Conservation (phyloP, 768 basidiomycete species). For the Termitomyces sp. region DNA sequence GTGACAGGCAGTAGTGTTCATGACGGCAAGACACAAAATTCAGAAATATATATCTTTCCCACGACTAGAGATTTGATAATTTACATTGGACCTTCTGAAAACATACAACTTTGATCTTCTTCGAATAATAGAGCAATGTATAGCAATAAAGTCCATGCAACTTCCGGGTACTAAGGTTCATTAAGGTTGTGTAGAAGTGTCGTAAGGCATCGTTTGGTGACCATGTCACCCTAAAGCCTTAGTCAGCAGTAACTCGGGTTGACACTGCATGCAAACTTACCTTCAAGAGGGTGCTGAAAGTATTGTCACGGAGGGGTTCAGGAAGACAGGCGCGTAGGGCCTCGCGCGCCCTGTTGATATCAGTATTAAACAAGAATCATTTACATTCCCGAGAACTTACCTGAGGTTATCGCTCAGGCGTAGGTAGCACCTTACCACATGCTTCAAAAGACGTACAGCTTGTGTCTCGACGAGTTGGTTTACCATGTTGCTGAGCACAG, state of each 20-base stretch:
- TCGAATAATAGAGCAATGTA: conserved; percentile 13
- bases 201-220: conserved; percentile 91
- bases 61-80: conserved; percentile 6
- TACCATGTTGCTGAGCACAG: conserved; percentile 98
- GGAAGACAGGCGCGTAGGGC: conserved; percentile 93
- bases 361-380: background rate
- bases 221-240: conserved; percentile 79
- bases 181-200: conserved; percentile 86
- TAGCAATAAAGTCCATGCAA: conserved; percentile 14
- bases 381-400: conserved; percentile 35
- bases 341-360: conserved; percentile 73
- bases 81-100: conserved; percentile 7
- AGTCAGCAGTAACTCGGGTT: conserved; percentile 9
- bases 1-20: conserved; percentile 33
- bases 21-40: conserved; percentile 11
- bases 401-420: conserved; percentile 93
- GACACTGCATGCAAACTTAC: conserved; percentile 30
- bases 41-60: conserved; percentile 8
- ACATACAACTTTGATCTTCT: conserved; percentile 9
- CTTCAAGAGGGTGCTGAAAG: conserved; percentile 88
- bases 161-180: conserved; percentile 42
- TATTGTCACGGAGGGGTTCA: conserved; percentile 90
- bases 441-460: conserved; percentile 92
- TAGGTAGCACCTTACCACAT: conserved; percentile 96
- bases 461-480: conserved; percentile 96